Evolutionary conservation across 2,329 filamentous ascomycete genomes (phyloP).

Genomic region (Trichoderma gracile): DNA sequence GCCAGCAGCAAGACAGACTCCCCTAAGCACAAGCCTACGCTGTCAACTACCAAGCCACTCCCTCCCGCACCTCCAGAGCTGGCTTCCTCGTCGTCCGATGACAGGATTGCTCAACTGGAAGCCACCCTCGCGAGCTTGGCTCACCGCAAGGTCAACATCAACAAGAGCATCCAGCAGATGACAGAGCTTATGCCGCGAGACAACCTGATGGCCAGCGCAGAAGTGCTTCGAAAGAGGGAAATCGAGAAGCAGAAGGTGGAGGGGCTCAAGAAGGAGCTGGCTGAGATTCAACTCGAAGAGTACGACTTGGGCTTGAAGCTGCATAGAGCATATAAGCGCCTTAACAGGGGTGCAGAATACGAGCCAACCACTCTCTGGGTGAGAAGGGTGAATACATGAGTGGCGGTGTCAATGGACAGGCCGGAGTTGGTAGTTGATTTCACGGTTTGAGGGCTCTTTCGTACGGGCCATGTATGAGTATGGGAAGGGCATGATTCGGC

Average conservation of each 20-base stretch:
- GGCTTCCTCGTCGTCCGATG: conserved; percentile 47
- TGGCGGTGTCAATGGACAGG: background rate
- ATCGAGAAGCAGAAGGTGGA: conserved; percentile 66
- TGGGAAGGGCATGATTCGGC: background rate
- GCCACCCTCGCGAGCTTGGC: conserved; percentile 64
- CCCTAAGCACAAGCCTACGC: conserved; percentile 33
- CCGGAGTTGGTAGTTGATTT: background rate
- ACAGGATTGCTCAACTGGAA: conserved; percentile 67
- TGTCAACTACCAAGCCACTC: conserved; percentile 58
- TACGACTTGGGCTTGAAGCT: conserved; percentile 77
- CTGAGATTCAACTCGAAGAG: conserved; percentile 73
- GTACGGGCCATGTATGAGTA: conserved; percentile 10
- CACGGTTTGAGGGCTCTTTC: background rate
- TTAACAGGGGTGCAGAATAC: conserved; percentile 65
- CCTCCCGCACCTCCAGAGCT: conserved; percentile 63
- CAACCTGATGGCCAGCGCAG: conserved; percentile 64
- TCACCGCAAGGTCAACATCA: conserved; percentile 70
- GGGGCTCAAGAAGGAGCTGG: conserved; percentile 64
- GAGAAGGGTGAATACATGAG: conserved; percentile 67
- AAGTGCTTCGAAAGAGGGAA: conserved; percentile 60
- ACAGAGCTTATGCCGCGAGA: conserved; percentile 75
- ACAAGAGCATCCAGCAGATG: conserved; percentile 72
- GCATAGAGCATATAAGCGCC: conserved; percentile 71
- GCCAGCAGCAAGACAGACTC: conserved; percentile 19
- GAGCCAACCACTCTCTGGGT: conserved; percentile 76